A percentile compares a stretch with the other conserved stretches of the same genome.
phyloP scores from a whole-genome alignment of 202 grass and related monocot species.

The Schoenoplectus triqueter region DNA sequence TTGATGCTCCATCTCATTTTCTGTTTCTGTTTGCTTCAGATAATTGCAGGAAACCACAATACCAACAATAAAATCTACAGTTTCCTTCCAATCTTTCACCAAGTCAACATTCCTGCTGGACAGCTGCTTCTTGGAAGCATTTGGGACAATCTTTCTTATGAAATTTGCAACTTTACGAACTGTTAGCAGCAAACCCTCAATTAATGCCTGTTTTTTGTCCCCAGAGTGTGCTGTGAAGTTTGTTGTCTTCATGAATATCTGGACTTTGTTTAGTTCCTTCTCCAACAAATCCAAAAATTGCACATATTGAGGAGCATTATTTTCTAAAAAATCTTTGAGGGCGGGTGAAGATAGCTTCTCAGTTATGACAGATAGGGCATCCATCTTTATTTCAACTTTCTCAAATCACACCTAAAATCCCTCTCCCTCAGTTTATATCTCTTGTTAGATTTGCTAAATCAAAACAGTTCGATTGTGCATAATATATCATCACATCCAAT shows the following conservation, averaged over 20 bases:
- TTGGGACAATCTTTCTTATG: background rate
- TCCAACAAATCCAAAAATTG: background rate
- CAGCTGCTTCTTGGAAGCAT: background rate
- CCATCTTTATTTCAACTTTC: constrained; percentile 9
- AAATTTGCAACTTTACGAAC: background rate
- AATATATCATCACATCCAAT: background rate
- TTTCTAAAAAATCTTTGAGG: background rate
- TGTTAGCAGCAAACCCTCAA: background rate
- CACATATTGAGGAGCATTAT: background rate
- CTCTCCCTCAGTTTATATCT: background rate
- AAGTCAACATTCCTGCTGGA: background rate
- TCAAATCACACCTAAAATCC: background rate
- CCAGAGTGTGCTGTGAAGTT: background rate
- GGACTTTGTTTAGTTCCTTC: background rate
- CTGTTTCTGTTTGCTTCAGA: background rate
- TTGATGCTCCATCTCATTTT: background rate
- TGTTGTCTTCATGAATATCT: background rate
- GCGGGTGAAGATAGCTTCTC: background rate
- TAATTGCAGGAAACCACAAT: background rate
- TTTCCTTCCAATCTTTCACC: background rate
- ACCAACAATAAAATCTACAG: background rate
- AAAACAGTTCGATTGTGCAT: background rate
- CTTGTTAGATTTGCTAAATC: background rate
- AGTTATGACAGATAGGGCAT: background rate
- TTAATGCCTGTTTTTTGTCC: background rate